Base-by-base conservation (phyloP, 2,329 filamentous ascomycete genomes). In the Fusarium cicatricum region DNA sequence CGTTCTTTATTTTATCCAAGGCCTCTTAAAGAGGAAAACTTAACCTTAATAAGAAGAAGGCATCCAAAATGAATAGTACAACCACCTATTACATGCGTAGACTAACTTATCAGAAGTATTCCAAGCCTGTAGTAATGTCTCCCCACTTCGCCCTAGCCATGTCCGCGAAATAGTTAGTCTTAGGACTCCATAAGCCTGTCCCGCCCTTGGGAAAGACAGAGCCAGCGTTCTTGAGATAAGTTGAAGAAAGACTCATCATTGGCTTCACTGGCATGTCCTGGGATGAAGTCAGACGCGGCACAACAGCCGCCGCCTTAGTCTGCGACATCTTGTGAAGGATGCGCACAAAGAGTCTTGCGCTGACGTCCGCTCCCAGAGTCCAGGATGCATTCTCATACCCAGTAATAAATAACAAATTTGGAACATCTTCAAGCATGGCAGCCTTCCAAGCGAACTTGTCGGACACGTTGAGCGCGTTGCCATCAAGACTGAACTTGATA, bases 311-410 rank as follows among this genome's bases (percentile, higher is more conserved):
- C 4, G 77, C 73, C 0, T 75, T 74, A 10, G 79, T 74, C 6
- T 75, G 69, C 11, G 74, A 62, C 79, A 87, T 83, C 46, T 77
- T 65, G 5, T 79, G 79, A 48, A 85, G 63, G 5, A 88, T 69
- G 0, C 85, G 77, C 1, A 78, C 74, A 5, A 83, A 72, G 2
- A 85, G 74, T 21, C 75, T 74, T 0, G 78, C 78, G 2, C 81
- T 81, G 1, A 77, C 78, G 53, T 90, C 86, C 0, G 82, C 80
- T 2, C 85, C 85, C 0, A 88, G 75, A 0, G 86, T 89, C 86
- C 87, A 90, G 0, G 82, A 80, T 0, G 80, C 80, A 34, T 85
- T 81, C 23, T 80, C 79, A 70, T 88, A 90, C 4, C 87, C 87
- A 11, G 86, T 75, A 12, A 85, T 77, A 64, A 85, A 79, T 17